These are phyloP conservation scores for Scalesia atractyloides DNA, from an alignment of 129 eudicot species.

Conservation along the genomic window DNA sequence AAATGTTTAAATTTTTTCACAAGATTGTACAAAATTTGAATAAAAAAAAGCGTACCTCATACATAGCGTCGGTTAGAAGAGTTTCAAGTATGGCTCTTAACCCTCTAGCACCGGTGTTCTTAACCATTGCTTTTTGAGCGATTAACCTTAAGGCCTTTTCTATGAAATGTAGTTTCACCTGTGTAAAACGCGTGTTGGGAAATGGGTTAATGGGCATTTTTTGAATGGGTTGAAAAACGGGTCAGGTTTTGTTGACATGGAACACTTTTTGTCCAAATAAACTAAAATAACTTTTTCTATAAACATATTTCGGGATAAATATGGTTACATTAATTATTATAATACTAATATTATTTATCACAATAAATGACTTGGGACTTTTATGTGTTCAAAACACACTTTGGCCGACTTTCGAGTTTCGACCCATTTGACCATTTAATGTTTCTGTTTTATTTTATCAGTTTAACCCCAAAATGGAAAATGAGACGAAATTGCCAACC, in stretches of 20 bases:
- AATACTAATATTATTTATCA: neutral
- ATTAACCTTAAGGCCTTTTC: conserved; percentile 71
- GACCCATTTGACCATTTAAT: neutral
- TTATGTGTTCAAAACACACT: neutral
- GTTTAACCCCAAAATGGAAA: neutral
- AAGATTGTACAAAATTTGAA: neutral
- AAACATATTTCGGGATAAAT: neutral
- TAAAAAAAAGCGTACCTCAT: conserved; percentile 55
- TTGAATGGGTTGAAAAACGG: neutral
- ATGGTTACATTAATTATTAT: neutral
- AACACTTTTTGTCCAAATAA: neutral
- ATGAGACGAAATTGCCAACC: neutral
- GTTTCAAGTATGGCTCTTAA: conserved; percentile 80
- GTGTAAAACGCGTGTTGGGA: neutral
- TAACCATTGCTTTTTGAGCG: conserved; percentile 76
- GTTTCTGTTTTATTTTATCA: neutral
- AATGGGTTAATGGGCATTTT: neutral
- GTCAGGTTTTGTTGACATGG: neutral
- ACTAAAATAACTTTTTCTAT: neutral
- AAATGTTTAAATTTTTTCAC: conserved; percentile 1
- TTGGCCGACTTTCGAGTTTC: neutral
- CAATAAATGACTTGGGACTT: neutral
- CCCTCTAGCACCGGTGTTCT: conserved; percentile 97
- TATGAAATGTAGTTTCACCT: conserved; percentile 87
- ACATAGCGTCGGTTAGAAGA: conserved; percentile 90